phyloP scores from a whole-genome alignment of 805 yeast species.

The Huiozyma naganishii region DNA sequence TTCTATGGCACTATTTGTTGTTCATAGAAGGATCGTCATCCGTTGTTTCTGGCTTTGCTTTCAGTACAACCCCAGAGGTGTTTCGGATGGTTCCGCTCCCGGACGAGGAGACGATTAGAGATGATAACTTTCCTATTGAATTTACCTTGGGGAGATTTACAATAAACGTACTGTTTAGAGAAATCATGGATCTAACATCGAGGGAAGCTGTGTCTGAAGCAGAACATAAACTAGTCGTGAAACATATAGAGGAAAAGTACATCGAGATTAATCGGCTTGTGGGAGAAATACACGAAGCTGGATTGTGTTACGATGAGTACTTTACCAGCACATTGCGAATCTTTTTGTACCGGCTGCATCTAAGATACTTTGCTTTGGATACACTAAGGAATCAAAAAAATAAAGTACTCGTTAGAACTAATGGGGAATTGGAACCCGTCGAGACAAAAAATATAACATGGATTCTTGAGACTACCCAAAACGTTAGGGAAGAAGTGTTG shows the following conservation, averaged over 20 bases:
- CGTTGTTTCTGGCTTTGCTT: constrained; percentile 22
- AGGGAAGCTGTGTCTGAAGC: constrained; percentile 2
- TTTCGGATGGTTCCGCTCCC: constrained; percentile 9
- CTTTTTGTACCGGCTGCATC: constrained; percentile 18
- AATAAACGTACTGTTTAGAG: constrained; percentile 12
- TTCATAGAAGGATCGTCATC: constrained; percentile 24
- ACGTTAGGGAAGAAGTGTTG: constrained; percentile 11
- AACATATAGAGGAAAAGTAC: constrained; percentile 7
- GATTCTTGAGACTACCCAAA: constrained; percentile 9
- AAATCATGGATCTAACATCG: constrained; percentile 14
- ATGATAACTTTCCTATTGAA: constrained; percentile 7
- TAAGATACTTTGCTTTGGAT: constrained; percentile 15
- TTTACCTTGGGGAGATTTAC: constrained; percentile 19
- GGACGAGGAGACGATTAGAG: not conserved
- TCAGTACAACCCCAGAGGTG: constrained; percentile 9
- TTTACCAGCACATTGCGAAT: constrained; percentile 17
- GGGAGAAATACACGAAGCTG: constrained; percentile 2
- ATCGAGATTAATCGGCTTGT: constrained; percentile 7
- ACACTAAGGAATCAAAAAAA: constrained; percentile 5
- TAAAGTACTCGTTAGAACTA: not conserved
- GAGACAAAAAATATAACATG: constrained; percentile 9
- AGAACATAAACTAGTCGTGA: constrained; percentile 2
- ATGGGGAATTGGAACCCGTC: not conserved
- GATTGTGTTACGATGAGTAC: constrained; percentile 8
- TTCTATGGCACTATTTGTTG: constrained; percentile 18